These are phyloP conservation scores for Closterium sp. DNA, from an alignment of 139 green algal species.

Conservation along the genomic window DNA sequence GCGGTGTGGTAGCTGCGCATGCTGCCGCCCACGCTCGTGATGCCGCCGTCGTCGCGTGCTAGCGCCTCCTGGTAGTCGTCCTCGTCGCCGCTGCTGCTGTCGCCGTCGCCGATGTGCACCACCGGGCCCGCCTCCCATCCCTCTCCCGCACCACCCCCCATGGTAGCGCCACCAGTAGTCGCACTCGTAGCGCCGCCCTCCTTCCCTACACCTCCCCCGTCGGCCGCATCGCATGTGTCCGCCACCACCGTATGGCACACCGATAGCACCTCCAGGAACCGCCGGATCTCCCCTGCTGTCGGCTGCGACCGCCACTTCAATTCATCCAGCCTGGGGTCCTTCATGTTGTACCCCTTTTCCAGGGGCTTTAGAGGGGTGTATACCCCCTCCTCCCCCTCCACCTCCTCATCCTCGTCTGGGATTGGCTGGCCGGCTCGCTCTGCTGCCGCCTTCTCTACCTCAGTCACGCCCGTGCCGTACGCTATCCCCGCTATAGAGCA, in stretches of 20 bases:
- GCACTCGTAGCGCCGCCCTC: too few species aligned
- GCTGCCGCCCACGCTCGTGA: not conserved
- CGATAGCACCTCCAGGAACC: conserved; percentile 52
- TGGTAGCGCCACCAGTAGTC: too few species aligned
- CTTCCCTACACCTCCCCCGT: not conserved
- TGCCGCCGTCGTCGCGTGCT: not conserved
- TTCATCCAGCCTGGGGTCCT: conserved; percentile 55
- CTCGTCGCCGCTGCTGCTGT: not conserved
- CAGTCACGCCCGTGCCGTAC: conserved; percentile 83
- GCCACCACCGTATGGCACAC: conserved; percentile 46
- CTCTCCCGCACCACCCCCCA: not conserved
- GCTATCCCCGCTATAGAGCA: conserved; percentile 76
- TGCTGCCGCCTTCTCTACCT: conserved; percentile 68
- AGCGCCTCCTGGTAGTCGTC: not conserved
- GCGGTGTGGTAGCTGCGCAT: not conserved
- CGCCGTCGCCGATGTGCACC: not conserved
- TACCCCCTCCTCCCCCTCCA: not conserved
- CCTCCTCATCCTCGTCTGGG: conserved; percentile 29
- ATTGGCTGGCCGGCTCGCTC: conserved; percentile 47
- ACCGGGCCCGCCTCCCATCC: not conserved
- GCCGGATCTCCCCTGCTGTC: conserved; percentile 7
- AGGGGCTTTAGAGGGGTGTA: not conserved
- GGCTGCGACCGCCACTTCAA: conserved; percentile 60
- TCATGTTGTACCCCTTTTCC: conserved; percentile 71
- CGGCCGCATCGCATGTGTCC: not conserved